Conservation (phyloP, 2,329 filamentous ascomycete genomes). For the Tolypocladium pustulatum region DNA sequence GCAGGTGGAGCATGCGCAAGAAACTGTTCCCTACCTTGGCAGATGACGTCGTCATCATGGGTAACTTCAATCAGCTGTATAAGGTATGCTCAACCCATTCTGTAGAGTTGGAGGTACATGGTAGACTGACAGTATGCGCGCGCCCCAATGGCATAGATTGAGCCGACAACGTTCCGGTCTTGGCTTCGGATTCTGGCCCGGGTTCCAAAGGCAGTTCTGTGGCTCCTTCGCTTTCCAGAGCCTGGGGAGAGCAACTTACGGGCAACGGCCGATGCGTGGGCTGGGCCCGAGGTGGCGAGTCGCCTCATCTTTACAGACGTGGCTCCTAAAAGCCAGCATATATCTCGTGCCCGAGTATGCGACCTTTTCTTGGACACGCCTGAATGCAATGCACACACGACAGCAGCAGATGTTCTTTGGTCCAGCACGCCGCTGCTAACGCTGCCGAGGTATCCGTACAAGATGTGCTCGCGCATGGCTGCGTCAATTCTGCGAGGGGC, state of each 20-base stretch:
- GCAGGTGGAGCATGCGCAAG: conserved; percentile 87
- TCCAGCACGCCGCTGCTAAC: conserved; percentile 89
- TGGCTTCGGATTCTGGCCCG: conserved; percentile 86
- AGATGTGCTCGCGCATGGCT: conserved; percentile 98
- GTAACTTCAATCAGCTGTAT: conserved; percentile 98
- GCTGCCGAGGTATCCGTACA: conserved; percentile 83
- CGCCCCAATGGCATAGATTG: conserved; percentile 52
- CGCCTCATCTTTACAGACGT: conserved; percentile 95
- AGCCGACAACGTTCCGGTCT: conserved; percentile 88
- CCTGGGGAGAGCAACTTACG: conserved; percentile 79
- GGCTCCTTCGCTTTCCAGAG: conserved; percentile 95
- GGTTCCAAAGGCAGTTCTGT: conserved; percentile 80
- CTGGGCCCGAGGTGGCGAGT: conserved; percentile 70
- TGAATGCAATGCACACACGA: conserved; percentile 97
- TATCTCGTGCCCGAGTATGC: conserved; percentile 80
- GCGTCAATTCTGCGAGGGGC: conserved; percentile 89
- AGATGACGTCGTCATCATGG: conserved; percentile 81
- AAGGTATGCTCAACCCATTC: conserved; percentile 53
- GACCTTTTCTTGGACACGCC: conserved; percentile 95
- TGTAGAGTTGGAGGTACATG: not conserved
- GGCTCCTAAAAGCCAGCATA: conserved; percentile 88
- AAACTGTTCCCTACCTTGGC: conserved; percentile 75
- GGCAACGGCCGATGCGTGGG: conserved; percentile 73
- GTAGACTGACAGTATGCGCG: not conserved
- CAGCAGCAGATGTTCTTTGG: conserved; percentile 93